These are phyloP conservation scores for Entoloma clypeatum DNA, from an alignment of 1,284 basidiomycete genomes.

Conservation along the genomic window DNA sequence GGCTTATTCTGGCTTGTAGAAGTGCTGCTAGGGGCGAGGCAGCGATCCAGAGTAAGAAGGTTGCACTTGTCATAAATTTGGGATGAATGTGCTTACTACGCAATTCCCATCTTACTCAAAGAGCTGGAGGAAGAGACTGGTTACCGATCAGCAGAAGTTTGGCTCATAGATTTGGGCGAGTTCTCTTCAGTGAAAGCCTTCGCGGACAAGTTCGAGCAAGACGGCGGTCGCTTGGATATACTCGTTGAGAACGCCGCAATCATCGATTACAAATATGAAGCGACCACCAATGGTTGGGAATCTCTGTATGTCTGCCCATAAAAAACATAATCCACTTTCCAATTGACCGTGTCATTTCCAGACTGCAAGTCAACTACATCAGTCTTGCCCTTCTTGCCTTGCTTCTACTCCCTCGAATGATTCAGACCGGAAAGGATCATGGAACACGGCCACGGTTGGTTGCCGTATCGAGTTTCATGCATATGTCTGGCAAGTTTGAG, in stretches of 20 bases:
- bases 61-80: neutral
- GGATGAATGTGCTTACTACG: neutral
- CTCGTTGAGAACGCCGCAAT: conserved; percentile 39
- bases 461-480: conserved; percentile 37
- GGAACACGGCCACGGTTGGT: conserved; percentile 32
- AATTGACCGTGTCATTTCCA: conserved; percentile 21
- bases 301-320: too few relatives aligned
- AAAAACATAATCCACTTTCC: too few relatives aligned
- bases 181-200: conserved; percentile 38
- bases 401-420: conserved; percentile 39
- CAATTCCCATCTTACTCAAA: conserved; percentile 16
- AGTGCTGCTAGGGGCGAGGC: conserved; percentile 32
- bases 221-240: conserved; percentile 37
- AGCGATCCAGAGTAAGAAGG: conserved; percentile 33
- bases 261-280: conserved; percentile 14
- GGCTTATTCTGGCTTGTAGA: conserved; percentile 32
- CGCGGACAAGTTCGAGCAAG: conserved; percentile 32
- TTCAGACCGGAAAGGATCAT: conserved; percentile 31
- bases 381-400: conserved; percentile 36
- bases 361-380: conserved; percentile 42
- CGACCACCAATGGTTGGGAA: conserved; percentile 38
- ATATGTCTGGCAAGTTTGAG: conserved; percentile 27
- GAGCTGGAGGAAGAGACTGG: conserved; percentile 32
- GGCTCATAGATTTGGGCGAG: conserved; percentile 35
- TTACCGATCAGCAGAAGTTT: conserved; percentile 29